These are phyloP conservation scores for Gilbertella persicaria DNA, from an alignment of 371 early-diverging fungal species.

Conservation along the genomic window DNA sequence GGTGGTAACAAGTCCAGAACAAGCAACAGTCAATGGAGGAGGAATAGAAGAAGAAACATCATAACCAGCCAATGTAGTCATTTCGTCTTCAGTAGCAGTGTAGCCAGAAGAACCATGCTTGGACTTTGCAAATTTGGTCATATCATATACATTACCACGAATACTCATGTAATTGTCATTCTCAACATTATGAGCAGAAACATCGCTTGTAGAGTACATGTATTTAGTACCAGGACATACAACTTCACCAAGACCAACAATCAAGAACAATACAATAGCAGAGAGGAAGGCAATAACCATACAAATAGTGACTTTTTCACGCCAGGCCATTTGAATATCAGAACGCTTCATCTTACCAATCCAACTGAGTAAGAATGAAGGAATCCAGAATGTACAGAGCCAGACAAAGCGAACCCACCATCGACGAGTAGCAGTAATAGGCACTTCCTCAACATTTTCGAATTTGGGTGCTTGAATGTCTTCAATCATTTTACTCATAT, in stretches of 20 bases:
- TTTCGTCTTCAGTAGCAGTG: conserved; percentile 43
- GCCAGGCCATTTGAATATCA: conserved; percentile 92
- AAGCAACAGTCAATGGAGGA: conserved; percentile 62
- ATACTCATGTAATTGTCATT: conserved; percentile 57
- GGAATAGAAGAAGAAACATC: conserved; percentile 69
- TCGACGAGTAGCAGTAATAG: conserved; percentile 49
- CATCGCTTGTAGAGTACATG: conserved; percentile 53
- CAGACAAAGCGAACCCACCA: conserved; percentile 86
- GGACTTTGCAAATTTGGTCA: conserved; percentile 60
- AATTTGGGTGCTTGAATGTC: conserved; percentile 33
- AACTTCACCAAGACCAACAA: conserved; percentile 78
- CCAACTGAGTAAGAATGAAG: conserved; percentile 53
- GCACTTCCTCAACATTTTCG: conserved; percentile 52
- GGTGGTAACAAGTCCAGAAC: conserved; percentile 45
- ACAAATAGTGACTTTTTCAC: conserved; percentile 91
- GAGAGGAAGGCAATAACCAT: conserved; percentile 79
- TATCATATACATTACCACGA: conserved; percentile 66
- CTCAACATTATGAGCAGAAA: conserved; percentile 29
- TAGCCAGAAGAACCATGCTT: conserved; percentile 38
- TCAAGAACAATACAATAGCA: conserved; percentile 77
- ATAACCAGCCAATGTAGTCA: conserved; percentile 60
- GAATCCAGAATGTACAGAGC: conserved; percentile 86
- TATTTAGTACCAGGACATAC: conserved; percentile 77
- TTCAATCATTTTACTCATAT: conserved; percentile 45
- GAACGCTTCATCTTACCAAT: conserved; percentile 72